Conservation (phyloP, 306 rosid species). For the Alnus glutinosa region DNA sequence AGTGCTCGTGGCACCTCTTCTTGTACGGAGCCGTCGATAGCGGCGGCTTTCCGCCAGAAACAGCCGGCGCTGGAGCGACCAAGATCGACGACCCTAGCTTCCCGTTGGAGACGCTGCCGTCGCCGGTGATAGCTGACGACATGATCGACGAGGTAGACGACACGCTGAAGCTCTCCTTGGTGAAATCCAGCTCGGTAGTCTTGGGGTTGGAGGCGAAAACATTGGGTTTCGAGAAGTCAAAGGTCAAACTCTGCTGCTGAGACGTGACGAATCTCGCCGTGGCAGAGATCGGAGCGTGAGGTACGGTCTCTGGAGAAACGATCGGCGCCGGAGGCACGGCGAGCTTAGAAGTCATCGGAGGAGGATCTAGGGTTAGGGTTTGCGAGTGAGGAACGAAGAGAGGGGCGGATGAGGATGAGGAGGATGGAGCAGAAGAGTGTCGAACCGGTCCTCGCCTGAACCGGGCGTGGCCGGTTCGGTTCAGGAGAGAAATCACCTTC, state of each 20-base stretch:
- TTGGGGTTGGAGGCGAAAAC: slow-evolving; percentile 37
- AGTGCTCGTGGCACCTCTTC: slow-evolving; percentile 70
- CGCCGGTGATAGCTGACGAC: slow-evolving; percentile 90
- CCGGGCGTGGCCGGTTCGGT: slow-evolving; percentile 91
- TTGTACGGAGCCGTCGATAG: slow-evolving; percentile 44
- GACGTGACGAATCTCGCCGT: slow-evolving; percentile 40
- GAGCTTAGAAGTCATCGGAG: slow-evolving; percentile 27
- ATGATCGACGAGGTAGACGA: slow-evolving; percentile 82
- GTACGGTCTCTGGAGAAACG: slow-evolving; percentile 2
- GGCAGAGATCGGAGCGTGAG: slow-evolving; percentile 24
- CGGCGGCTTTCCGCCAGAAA: slow-evolving; percentile 70
- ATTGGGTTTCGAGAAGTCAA: slow-evolving; percentile 72
- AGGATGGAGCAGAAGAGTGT: slow-evolving; percentile 23
- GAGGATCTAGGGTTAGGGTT: slow-evolving; percentile 22
- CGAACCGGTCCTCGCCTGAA: slow-evolving; percentile 78
- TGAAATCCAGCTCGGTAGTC: slow-evolving; percentile 55
- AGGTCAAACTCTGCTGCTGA: slow-evolving; percentile 63
- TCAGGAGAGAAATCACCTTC: slow-evolving; percentile 61
- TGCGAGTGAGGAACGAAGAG: slow-evolving; percentile 30
- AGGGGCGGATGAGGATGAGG: slow-evolving; percentile 20
- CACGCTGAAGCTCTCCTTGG: slow-evolving; percentile 69
- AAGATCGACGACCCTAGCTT: slow-evolving; percentile 70
- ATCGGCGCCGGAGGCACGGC: slow-evolving; percentile 31
- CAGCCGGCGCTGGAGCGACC: slow-evolving; percentile 37
- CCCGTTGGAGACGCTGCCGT: slow-evolving; percentile 85